Base-by-base conservation (phyloP, 2,329 filamentous ascomycete genomes). In the Monilinia fructicola region DNA sequence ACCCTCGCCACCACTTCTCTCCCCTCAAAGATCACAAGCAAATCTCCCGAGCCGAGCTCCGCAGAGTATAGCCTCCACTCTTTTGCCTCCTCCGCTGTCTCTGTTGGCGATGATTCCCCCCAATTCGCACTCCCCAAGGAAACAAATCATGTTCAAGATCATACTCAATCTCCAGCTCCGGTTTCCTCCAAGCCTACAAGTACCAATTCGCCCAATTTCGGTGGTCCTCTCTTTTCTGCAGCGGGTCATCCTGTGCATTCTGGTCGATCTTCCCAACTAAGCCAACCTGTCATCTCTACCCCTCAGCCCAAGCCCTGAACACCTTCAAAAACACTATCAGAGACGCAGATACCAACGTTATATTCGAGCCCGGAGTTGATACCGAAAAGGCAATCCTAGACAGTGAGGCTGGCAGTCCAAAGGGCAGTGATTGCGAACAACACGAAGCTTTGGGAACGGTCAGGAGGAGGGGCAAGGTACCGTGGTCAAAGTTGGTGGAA, bases 31-130 rank as follows among this genome's bases (percentile, higher is more conserved):
- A 50, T 14, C 3, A 35, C 21, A 4, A 35, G 21, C 5, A 38
- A 46, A 56, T 35, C 52, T 4, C 16, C 50, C 6, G 28, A 44
- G 9, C 53, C 55, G 14, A 38, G 35, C 10, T 59, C 54, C 6
- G 63, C 63, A 31, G 63, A 59, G 42, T 65, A 52, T 18, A 59
- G 54, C 1, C 31, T 65, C 6, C 63, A 65, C n/a, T 65, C 63
- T 0, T 65, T 59, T 21, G 63, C 40, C 9, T 65, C 63, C 4
- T 65, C 63, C 10, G 28, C 28, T 23, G 9, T 38, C 38, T 48
- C 54, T 16, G 14, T 11, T 1, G 44, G 35, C 11, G 5, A 35
- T 4, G 14, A 21, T 16, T 5, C 14, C 2, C 42, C n/a, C 4
- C 18, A 5, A 2, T n/a, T 5, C 3, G 2, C n/a, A 31, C 2